A percentile compares a stretch with the other conserved stretches of the same genome.
Evolutionary conservation across 305 asterid species (phyloP).

Genomic region (Solanum hybrid): DNA sequence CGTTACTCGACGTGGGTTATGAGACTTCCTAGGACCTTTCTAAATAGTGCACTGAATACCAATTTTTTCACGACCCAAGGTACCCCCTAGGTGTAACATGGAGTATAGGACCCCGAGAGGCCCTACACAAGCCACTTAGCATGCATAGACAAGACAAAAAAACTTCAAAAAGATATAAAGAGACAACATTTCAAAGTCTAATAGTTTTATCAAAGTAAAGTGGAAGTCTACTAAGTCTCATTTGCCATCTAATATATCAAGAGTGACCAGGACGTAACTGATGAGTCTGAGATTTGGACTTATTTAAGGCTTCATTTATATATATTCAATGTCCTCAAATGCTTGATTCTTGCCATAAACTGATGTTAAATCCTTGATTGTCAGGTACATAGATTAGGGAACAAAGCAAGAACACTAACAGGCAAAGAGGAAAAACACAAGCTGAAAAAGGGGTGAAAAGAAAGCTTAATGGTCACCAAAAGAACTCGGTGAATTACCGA

Average conservation of each 20-base stretch:
- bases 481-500: too few species aligned
- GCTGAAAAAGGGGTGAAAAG: too few species aligned
- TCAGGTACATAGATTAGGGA: too few species aligned
- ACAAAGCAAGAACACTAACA: too few species aligned
- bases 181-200: background rate
- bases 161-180: background rate
- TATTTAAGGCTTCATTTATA: background rate
- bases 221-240: background rate
- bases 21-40: background rate
- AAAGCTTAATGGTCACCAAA: too few species aligned
- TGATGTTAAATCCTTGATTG: too few species aligned
- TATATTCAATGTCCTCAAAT: background rate
- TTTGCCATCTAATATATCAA: background rate
- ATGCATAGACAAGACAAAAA: background rate
- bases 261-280: background rate
- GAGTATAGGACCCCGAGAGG: background rate
- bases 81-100: background rate
- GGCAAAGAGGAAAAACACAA: too few species aligned
- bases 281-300: background rate
- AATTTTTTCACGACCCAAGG: background rate
- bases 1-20: background rate
- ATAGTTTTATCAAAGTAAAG: background rate
- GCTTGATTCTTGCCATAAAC: background rate
- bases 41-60: background rate
- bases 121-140: background rate